Conservation (phyloP, 148 eudicot genomes). For the Nyssa sinensis region DNA sequence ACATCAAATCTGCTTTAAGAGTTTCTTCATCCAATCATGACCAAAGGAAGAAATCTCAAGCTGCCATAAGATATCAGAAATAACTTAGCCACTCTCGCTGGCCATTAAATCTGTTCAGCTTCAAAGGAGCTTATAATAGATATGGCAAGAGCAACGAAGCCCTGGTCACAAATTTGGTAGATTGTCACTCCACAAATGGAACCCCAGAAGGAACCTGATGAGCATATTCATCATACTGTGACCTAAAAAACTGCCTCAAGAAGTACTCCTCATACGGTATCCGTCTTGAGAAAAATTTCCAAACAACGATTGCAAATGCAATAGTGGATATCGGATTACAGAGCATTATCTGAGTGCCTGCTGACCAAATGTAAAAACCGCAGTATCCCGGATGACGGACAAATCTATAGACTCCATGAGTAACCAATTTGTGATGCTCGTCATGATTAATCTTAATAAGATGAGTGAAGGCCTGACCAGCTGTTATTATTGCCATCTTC, state of each 20-base stretch:
- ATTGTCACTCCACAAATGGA: slow-evolving; percentile 68
- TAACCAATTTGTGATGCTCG: slow-evolving; percentile 70
- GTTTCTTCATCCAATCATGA: no score
- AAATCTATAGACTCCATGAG: slow-evolving; percentile 60
- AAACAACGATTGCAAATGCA: slow-evolving; percentile 71
- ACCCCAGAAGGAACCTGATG: slow-evolving; percentile 64
- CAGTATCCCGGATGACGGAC: slow-evolving; percentile 82
- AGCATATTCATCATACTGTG: slow-evolving; percentile 64
- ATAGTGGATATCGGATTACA: slow-evolving; percentile 69
- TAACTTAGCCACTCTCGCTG: no score
- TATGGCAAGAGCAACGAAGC: not conserved
- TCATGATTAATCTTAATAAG: slow-evolving; percentile 65
- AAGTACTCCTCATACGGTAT: slow-evolving; percentile 89
- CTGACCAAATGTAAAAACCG: slow-evolving; percentile 87
- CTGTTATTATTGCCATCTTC: slow-evolving; percentile 70
- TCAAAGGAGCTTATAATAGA: not conserved
- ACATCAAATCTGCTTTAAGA: no score
- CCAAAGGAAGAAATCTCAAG: no score
- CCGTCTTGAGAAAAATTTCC: slow-evolving; percentile 66
- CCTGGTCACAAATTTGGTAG: not conserved
- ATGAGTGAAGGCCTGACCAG: slow-evolving; percentile 84
- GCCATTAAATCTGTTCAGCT: not conserved
- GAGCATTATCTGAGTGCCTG: slow-evolving; percentile 87
- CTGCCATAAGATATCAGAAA: not conserved
- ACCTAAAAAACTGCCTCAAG: slow-evolving; percentile 78